Evolutionary conservation across 108 stramenopile species (phyloP).

Genomic region (Fragilaria crotonensis): DNA sequence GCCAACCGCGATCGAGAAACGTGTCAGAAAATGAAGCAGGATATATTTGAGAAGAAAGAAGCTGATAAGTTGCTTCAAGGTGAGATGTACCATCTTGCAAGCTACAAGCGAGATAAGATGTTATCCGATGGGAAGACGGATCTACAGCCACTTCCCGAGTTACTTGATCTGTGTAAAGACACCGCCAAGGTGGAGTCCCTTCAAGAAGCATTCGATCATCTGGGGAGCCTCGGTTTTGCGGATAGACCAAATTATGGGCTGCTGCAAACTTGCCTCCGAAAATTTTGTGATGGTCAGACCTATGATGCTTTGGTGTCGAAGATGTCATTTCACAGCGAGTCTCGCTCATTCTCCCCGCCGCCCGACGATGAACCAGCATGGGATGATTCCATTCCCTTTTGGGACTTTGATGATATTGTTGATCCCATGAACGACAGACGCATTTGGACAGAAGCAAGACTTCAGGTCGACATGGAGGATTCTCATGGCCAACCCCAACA

Average conservation of each 20-base stretch:
- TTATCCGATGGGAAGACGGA: neutral
- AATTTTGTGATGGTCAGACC: constrained; percentile 36
- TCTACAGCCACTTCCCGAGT: constrained; percentile 35
- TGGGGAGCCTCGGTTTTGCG: constrained; percentile 45
- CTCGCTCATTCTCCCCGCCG: neutral
- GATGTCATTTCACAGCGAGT: neutral
- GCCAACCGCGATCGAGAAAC: constrained; percentile 54
- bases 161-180: constrained; percentile 51
- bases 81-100: constrained; percentile 65
- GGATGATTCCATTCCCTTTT: constrained; percentile 5
- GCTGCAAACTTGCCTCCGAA: constrained; percentile 50
- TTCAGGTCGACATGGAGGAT: constrained; percentile 4
- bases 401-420: constrained; percentile 33
- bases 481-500: constrained; percentile 13
- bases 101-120: constrained; percentile 24
- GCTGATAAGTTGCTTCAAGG: constrained; percentile 61
- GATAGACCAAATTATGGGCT: constrained; percentile 76
- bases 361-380: constrained; percentile 14
- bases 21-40: constrained; percentile 71
- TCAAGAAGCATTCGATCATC: constrained; percentile 63
- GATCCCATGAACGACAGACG: constrained; percentile 32
- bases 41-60: constrained; percentile 45
- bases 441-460: constrained; percentile 20
- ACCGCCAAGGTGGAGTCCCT: constrained; percentile 39
- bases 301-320: neutral